Base-by-base conservation (phyloP, 116 monocot species). In the Cymodocea nodosa region DNA sequence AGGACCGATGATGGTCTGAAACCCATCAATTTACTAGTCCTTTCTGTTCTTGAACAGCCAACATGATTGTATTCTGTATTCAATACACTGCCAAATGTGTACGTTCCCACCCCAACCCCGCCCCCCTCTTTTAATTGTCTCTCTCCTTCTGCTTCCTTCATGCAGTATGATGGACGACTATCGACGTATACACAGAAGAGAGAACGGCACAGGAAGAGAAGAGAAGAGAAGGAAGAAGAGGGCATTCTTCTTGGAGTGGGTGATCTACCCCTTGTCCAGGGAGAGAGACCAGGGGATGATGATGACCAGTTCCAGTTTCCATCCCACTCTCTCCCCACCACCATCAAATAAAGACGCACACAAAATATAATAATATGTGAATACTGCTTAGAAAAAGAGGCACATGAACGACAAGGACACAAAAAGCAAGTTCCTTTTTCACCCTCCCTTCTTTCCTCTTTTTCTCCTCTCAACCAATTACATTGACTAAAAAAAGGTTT, bases 391-490 rank as follows among this genome's bases (percentile, higher is more conserved):
- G 40, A 48, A 20, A 69, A 25, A 59, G 23, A 23, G 48, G 70
- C 70, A 75, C 70, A 66, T 66, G 76, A 71, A 64, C 52, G 60
- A 66, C 60, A 76, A 60, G 66, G 5, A 4, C 70, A 59, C 70
- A 66, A 58, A 72, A 81, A 51, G 72, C 65, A 69, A 50, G 52
- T 9, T 2, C 8, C 18, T 60, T 68, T 62, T 66, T 51, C 64
- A 40, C 72, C 51, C 34, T 35, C 24, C 52, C 62, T 51, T 49
- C 34, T 37, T 63, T 65, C n/a, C 24, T 18, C 23, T 35, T 22
- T 58, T 15, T 39, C 40, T 58, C 17, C 19, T 19, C 16, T 17
- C 36, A 23, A 2, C 20, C 40, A 58, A 60, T 20, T 59, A 59
- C 4, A 13, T n/a, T 6, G 17, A 19, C 57, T 22, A 30, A 62